phyloP scores from a whole-genome alignment of 192 early-diverging fungal genomes.

The Rhizophagus clarus region DNA sequence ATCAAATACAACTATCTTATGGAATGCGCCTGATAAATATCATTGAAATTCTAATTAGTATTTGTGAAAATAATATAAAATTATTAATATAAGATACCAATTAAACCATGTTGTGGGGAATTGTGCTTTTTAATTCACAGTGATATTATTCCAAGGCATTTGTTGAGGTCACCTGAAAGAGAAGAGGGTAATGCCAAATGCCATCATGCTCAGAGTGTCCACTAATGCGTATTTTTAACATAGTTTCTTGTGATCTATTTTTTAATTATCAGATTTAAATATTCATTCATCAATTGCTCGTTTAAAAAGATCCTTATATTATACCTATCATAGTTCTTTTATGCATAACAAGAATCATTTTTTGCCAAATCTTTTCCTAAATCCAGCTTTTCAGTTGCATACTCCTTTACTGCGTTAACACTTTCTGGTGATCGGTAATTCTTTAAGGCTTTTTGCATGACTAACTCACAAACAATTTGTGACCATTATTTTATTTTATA shows the following conservation, averaged over 20 bases:
- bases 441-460: no score
- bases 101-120: background rate
- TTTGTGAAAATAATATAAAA: background rate
- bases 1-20: conserved; percentile 21
- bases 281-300: conserved; percentile 19
- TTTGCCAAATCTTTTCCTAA: background rate
- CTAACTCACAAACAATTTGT: no score
- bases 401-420: no score
- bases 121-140: conserved; percentile 10
- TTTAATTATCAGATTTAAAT: background rate
- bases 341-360: background rate
- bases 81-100: conserved; percentile 4
- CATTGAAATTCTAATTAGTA: background rate
- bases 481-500: no score
- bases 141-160: conserved; percentile 30
- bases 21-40: background rate
- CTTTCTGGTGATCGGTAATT: no score
- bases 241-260: conserved; percentile 24
- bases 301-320: background rate
- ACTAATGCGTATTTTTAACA: conserved; percentile 20
- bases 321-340: background rate
- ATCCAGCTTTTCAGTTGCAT: no score
- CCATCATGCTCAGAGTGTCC: conserved; percentile 13
- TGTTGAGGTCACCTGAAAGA: conserved; percentile 15
- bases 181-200: conserved; percentile 21